Conservation (phyloP, 176 grass and related monocot genomes). For the Ampelocalamus luodianensis region DNA sequence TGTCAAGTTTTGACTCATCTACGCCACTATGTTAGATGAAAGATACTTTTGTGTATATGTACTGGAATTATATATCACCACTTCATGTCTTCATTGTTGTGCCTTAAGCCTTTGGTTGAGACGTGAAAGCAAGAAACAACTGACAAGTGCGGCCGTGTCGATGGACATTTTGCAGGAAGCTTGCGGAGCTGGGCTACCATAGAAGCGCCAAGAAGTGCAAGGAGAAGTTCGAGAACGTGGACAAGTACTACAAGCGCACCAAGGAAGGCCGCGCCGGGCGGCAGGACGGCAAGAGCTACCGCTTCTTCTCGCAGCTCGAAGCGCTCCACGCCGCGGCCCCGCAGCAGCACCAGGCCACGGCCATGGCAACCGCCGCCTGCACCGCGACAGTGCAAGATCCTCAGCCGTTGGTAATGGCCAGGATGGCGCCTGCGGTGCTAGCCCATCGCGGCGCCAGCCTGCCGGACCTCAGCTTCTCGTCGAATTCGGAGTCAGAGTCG, state of each 20-base stretch:
- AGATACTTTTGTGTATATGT: slow-evolving; percentile 20
- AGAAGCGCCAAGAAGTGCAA: slow-evolving; percentile 92
- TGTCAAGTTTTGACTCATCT: slow-evolving; percentile 32
- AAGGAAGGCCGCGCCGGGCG: slow-evolving; percentile 83
- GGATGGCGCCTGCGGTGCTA: slow-evolving; percentile 20
- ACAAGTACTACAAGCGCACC: slow-evolving; percentile 99
- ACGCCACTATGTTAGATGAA: slow-evolving; percentile 41
- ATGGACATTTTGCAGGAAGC: slow-evolving; percentile 55
- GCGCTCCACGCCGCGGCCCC: slow-evolving; percentile 56
- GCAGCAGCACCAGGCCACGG: not conserved
- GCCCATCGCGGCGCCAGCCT: slow-evolving; percentile 51
- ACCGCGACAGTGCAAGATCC: not conserved
- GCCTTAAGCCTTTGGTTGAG: slow-evolving; percentile 50
- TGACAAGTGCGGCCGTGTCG: slow-evolving; percentile 25
- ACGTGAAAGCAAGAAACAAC: slow-evolving; percentile 40
- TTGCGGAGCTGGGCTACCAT: slow-evolving; percentile 83
- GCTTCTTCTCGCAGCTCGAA: slow-evolving; percentile 80
- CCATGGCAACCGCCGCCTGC: slow-evolving; percentile 31
- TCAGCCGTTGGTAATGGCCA: slow-evolving; percentile 14
- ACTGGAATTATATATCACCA: not conserved
- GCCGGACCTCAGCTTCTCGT: slow-evolving; percentile 68
- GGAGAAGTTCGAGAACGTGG: slow-evolving; percentile 98
- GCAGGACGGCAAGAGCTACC: slow-evolving; percentile 97
- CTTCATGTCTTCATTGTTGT: slow-evolving; percentile 12
- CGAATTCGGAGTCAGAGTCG: slow-evolving; percentile 74